A percentile compares a stretch with the other conserved stretches of the same genome.
Conservation (phyloP, 306 rosid genomes). For the Sechiopsis laciniata region DNA sequence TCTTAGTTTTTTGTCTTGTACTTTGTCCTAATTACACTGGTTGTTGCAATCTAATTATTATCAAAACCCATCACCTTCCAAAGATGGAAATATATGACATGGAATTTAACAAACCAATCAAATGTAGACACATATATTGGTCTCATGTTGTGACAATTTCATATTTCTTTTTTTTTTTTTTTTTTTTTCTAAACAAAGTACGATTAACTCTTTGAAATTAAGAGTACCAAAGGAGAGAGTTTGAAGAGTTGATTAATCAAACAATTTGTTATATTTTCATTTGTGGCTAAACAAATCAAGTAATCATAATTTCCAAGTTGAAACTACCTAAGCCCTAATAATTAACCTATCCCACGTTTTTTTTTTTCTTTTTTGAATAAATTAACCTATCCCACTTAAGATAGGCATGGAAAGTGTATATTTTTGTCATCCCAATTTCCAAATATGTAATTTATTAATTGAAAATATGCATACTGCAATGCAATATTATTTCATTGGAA, state of each 20-base stretch:
- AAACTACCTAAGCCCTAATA: background rate
- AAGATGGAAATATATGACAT: slow-evolving; percentile 2
- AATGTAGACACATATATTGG: background rate
- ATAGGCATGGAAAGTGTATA: background rate
- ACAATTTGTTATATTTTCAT: background rate
- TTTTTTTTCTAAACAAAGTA: background rate
- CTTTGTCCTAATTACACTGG: slow-evolving; percentile 1
- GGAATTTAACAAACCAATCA: background rate
- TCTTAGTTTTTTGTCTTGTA: background rate
- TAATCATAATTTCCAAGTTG: background rate
- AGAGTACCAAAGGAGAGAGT: background rate
- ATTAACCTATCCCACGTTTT: background rate
- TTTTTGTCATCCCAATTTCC: background rate
- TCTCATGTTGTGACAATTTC: background rate
- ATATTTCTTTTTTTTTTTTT: background rate
- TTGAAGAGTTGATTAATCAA: slow-evolving; percentile 8
- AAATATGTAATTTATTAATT: background rate
- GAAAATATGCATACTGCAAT: no score
- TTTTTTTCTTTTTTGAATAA: no score
- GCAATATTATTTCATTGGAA: no score
- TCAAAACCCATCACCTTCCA: background rate
- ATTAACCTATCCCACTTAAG: background rate
- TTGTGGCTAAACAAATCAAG: background rate
- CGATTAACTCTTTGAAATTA: background rate
- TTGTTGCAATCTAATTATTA: slow-evolving; percentile 1